Evolutionary conservation across 768 basidiomycete species (phyloP), one percentile per base, ranked within the genome.

Genomic region (Amyloporia xantha): DNA sequence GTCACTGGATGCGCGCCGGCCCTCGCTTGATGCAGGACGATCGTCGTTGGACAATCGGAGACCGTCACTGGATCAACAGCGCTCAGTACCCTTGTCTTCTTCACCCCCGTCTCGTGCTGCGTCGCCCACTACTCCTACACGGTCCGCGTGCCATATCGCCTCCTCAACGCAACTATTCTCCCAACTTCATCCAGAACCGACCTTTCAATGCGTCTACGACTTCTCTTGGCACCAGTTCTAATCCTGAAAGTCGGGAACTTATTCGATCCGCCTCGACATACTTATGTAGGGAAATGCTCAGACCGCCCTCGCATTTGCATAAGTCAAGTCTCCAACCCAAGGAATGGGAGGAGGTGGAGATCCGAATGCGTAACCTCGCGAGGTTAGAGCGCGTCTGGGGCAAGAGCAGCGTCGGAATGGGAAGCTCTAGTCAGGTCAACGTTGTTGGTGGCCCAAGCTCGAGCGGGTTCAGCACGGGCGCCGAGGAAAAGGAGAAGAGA

Each of bases 371-470:
- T 11, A 68, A 74, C 1, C 65, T 93, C 46, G 73, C 71, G 19
- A 71, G 88, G 47, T 69, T 87, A 48, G 90, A 92, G 62, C 75
- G 84, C 39, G 76, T 84, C 17, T 91, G 89, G 90, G 78, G 78
- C 2, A 82, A 75, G 72, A 84, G 71, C 59, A 78, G 81, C 7
- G 48, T 61, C 0, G 62, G 65, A 3, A 68, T 71, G 1, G 69
- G 72, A 47, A 71, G 71, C n/a, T 68, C 69, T 13, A 66, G 57
- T 21, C 70, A 72, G 49, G 50, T 66, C 41, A 62, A 61, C 36
- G 36, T 49, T 12, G 59, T 66, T 28, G 60, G 63, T 20, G 57
- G 47, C 3, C 3, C 53, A 50, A 56, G 57, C 35, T 62, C 68
- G 13, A 64, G 60, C 36, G 70, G 74, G 19, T 52, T 73, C 15